These are phyloP conservation scores for Collybiopsis luxurians DNA, from an alignment of 768 basidiomycete species.

Conservation along the genomic window DNA sequence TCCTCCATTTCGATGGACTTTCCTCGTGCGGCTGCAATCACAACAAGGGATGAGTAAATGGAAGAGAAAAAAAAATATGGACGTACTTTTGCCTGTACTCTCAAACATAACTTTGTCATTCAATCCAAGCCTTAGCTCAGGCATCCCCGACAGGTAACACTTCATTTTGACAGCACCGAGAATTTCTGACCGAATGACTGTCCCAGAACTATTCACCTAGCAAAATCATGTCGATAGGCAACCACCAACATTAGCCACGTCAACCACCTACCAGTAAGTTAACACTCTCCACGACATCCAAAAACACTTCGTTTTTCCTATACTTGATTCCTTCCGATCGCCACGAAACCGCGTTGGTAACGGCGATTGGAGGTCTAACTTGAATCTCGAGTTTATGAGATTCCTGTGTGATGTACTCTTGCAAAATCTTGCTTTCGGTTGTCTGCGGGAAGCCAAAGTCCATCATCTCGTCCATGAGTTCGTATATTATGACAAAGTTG, in stretches of 20 bases:
- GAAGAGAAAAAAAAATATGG: neutral
- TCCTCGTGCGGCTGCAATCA: constrained; percentile 71
- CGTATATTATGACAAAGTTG: constrained; percentile 99
- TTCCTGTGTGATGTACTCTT: constrained; percentile 99
- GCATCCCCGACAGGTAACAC: constrained; percentile 99
- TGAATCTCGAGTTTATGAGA: constrained; percentile 95
- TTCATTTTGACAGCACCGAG: constrained; percentile 99
- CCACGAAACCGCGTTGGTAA: constrained; percentile 99
- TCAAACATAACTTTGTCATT: constrained; percentile 99
- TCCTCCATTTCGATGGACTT: constrained; percentile 99
- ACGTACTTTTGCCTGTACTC: constrained; percentile 89
- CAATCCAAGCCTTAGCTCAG: constrained; percentile 89
- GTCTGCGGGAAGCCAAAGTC: constrained; percentile 99
- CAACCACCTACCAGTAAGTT: constrained; percentile 76
- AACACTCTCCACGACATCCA: constrained; percentile 97
- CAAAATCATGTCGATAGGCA: neutral
- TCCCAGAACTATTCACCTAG: constrained; percentile 94
- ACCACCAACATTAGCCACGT: neutral
- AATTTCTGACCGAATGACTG: constrained; percentile 96
- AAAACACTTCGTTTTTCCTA: constrained; percentile 98
- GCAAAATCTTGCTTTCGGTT: constrained; percentile 98
- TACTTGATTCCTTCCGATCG: constrained; percentile 96
- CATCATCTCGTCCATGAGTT: constrained; percentile 99
- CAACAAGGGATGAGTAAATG: neutral
- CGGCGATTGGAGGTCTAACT: constrained; percentile 91